Percentiles rank a stretch among this genome's conserved stretches.
Conservation (phyloP, 2,329 filamentous ascomycete species). For the Epichloe bromicola region DNA sequence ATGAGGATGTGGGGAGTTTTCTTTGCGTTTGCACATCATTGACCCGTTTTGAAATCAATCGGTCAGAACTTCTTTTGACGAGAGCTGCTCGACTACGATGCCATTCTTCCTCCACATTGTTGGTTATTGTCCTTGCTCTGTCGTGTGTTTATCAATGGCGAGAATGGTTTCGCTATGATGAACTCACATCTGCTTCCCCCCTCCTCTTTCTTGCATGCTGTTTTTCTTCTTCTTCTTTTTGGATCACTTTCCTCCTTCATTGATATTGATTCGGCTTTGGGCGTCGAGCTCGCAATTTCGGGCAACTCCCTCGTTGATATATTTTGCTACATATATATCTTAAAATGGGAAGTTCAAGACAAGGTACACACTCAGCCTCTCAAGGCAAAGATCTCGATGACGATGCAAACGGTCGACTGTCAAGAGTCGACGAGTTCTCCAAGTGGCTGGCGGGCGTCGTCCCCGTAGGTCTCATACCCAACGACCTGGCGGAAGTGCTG, state of each 20-base stretch:
- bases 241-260: not conserved
- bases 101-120: not conserved
- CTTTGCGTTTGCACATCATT: not conserved
- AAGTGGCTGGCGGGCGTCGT: constrained; percentile 9
- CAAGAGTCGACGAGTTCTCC: constrained; percentile 2
- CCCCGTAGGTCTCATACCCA: constrained; percentile 12
- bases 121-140: not conserved
- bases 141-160: not conserved
- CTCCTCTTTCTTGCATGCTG: not conserved
- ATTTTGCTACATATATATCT: no score
- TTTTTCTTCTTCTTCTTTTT: not conserved
- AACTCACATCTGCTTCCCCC: not conserved
- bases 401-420: not conserved
- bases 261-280: not conserved
- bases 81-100: not conserved
- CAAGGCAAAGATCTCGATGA: not conserved
- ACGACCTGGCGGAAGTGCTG: constrained; percentile 11
- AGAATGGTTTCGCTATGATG: not conserved
- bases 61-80: not conserved
- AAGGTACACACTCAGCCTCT: not conserved
- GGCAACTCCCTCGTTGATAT: not conserved
- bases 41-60: not conserved
- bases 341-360: not conserved
- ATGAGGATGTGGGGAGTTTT: not conserved
- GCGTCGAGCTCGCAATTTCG: not conserved